Evolutionary conservation across 2,329 filamentous ascomycete species (phyloP).

Genomic region (Parascedosporium putredinis): DNA sequence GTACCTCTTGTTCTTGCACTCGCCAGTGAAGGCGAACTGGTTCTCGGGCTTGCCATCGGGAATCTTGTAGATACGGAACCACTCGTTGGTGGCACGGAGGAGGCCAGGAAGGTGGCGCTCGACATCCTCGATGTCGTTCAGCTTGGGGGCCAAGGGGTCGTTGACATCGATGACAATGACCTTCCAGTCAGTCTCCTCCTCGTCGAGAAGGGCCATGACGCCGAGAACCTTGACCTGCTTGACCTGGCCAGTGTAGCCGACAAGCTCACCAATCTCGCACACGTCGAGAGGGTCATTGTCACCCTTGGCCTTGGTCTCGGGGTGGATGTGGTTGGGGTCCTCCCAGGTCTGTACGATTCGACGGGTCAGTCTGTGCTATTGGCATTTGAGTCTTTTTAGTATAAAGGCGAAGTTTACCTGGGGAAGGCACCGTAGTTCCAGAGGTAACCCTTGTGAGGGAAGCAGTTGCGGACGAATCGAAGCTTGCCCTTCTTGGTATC

Average conservation of each 20-base stretch:
- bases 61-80: conserved; percentile 99
- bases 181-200: conserved; percentile 99
- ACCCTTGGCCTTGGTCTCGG: conserved; percentile 98
- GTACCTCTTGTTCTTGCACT: conserved; percentile 99
- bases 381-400: neutral
- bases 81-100: conserved; percentile 96
- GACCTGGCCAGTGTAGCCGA: conserved; percentile 89
- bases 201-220: conserved; percentile 97
- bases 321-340: conserved; percentile 90
- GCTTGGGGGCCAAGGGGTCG: conserved; percentile 89
- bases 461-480: conserved; percentile 98
- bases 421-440: conserved; percentile 99
- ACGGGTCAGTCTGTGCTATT: neutral
- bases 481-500: conserved; percentile 99
- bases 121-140: conserved; percentile 98
- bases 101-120: conserved; percentile 96
- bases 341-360: conserved; percentile 72
- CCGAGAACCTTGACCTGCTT: conserved; percentile 99
- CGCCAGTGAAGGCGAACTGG: conserved; percentile 99
- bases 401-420: conserved; percentile 46
- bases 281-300: conserved; percentile 99
- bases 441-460: conserved; percentile 99
- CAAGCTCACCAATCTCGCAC: conserved; percentile 98
- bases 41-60: conserved; percentile 99
- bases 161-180: conserved; percentile 99